Base-by-base conservation (phyloP, 352 stramenopile genomes). In the Globisporangium spiculum region DNA sequence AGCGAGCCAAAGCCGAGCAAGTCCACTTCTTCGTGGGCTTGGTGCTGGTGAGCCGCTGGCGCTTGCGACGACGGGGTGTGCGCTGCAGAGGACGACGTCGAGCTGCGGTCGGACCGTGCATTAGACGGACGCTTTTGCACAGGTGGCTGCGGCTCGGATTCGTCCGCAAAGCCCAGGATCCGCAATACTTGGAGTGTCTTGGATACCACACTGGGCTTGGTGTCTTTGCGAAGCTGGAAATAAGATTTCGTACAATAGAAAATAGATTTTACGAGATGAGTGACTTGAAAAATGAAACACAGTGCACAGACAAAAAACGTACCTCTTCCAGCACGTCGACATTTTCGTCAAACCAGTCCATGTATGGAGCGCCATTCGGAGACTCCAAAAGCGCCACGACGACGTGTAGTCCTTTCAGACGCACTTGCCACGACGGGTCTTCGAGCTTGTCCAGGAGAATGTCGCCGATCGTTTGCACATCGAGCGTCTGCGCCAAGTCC, bases 371-470 rank as follows among this genome's bases (percentile, higher is more conserved):
- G 18, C 78, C 79, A 53, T 76, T 80, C 14, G 89, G 78, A 0
- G 89, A 93, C 46, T 89, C 80, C n/a, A 96, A 65, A 27, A 96
- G 65, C 26, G 87, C 86, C 10, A 91, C 68, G 22, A 93, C 83
- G 8, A 96, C 89, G 58, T 93, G 83, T 30, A 96, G 56, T n/a
- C 78, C 87, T 72, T 96, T 96, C 27, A 96, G 60, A 16, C 87
- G 83, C 50, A 74, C 82, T 74, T 94, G 86, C 89, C 89, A 96
- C 44, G 84, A 84, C 0, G 80, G 72, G 60, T 96, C 87, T 75
- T 96, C 87, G 3, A 96, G 70, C 50, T 96, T 96, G 69, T 96
- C 89, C 26, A 95, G 69, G 52, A 96, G 65, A 24, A 96, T 92
- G 36, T 95, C 87, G 41, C 87, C 87, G 68, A 96, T 93, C 34